phyloP scores from a whole-genome alignment of 768 basidiomycete genomes.

The Lentinula lateritia region DNA sequence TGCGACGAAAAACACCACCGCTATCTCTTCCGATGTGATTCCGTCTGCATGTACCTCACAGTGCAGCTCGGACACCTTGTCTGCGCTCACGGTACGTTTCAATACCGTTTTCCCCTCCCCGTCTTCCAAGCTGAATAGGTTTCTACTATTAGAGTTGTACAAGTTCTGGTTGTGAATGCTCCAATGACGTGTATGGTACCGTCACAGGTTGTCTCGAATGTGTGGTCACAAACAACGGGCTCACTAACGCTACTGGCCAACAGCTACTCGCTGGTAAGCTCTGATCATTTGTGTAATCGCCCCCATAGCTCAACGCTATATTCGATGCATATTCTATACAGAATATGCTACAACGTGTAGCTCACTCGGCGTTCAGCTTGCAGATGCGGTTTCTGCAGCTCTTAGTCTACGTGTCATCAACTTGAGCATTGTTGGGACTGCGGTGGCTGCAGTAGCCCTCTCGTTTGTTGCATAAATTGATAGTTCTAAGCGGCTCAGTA shows the following conservation, averaged over 20 bases:
- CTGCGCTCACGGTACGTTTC: background rate
- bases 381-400: slow-evolving; percentile 4
- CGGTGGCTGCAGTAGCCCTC: background rate
- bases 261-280: background rate
- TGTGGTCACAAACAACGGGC: background rate
- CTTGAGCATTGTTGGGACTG: background rate
- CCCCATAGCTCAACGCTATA: background rate
- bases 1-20: background rate
- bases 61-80: background rate
- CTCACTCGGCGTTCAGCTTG: background rate
- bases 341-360: background rate
- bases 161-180: background rate
- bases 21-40: background rate
- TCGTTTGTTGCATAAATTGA: background rate
- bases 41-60: slow-evolving; percentile 2
- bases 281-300: background rate
- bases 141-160: background rate
- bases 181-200: background rate
- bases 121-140: background rate
- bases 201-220: background rate
- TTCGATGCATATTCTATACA: background rate
- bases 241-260: slow-evolving; percentile 2
- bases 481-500: background rate
- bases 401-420: background rate
- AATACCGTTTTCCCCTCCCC: too few species aligned